Conservation (phyloP, 2,329 filamentous ascomycete species). For the Albifimbria verrucaria region DNA sequence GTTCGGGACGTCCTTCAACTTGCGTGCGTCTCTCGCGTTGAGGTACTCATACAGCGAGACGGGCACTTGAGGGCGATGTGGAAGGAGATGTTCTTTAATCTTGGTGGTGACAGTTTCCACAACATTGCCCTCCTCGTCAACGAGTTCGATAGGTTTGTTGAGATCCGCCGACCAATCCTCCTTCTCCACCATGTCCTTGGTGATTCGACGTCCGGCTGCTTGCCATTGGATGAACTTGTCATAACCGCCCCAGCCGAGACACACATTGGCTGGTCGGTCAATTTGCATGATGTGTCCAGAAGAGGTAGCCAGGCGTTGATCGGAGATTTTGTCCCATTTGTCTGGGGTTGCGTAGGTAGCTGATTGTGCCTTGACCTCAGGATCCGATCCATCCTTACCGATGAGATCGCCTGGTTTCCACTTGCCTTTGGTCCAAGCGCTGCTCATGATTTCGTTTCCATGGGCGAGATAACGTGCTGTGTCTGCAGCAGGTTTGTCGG, state of each 20-base stretch:
- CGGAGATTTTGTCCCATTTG: slow-evolving; percentile 2
- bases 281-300: slow-evolving; percentile 5
- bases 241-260: slow-evolving; percentile 11
- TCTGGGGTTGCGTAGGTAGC: slow-evolving; percentile 4
- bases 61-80: neutral
- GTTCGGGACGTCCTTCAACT: no score
- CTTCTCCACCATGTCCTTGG: slow-evolving; percentile 6
- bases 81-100: neutral
- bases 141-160: neutral
- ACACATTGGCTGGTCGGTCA: slow-evolving; percentile 6
- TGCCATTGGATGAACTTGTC: slow-evolving; percentile 7
- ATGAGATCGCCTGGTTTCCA: slow-evolving; percentile 11
- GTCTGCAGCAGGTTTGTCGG: slow-evolving; percentile 7
- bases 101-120: slow-evolving; percentile 1
- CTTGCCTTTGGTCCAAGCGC: slow-evolving; percentile 4
- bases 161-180: slow-evolving; percentile 2
- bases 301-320: slow-evolving; percentile 8
- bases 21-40: no score
- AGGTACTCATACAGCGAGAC: slow-evolving; percentile 5
- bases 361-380: slow-evolving; percentile 2
- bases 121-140: slow-evolving; percentile 2
- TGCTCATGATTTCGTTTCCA: slow-evolving; percentile 4
- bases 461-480: slow-evolving; percentile 1
- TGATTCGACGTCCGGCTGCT: slow-evolving; percentile 5
- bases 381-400: slow-evolving; percentile 7